phyloP scores from a whole-genome alignment of 2,329 filamentous ascomycete species.

The Claviceps pusilla region DNA sequence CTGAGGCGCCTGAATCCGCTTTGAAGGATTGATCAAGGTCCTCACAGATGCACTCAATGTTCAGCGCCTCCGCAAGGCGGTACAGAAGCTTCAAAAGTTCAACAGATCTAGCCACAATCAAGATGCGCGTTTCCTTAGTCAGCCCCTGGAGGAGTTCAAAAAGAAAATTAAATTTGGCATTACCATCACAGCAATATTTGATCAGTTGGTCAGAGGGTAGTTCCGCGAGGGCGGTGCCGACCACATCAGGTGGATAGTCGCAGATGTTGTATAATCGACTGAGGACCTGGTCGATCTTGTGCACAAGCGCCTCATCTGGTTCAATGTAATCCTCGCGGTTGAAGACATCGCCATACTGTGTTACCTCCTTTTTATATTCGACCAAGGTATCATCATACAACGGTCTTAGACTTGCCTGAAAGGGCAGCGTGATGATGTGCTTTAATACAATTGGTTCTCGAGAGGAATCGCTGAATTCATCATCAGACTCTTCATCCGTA shows the following conservation, averaged over 20 bases:
- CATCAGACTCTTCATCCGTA: conserved; percentile 11
- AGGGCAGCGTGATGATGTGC: conserved; percentile 40
- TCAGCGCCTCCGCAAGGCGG: conserved; percentile 28
- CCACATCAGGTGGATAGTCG: conserved; percentile 39
- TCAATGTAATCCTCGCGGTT: conserved; percentile 22
- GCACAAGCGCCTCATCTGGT: conserved; percentile 25
- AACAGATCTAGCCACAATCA: conserved; percentile 38
- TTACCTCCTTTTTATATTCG: conserved; percentile 27
- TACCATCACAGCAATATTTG: conserved; percentile 40
- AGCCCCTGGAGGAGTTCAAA: conserved; percentile 37
- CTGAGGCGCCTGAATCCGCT: conserved; percentile 17
- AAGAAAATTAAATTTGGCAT: conserved; percentile 45
- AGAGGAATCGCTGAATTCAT: conserved; percentile 8
- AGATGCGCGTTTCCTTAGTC: conserved; percentile 29
- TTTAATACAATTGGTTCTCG: conserved; percentile 15
- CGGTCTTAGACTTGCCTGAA: conserved; percentile 36
- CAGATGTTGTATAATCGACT: conserved; percentile 37
- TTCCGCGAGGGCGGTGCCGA: conserved; percentile 25
- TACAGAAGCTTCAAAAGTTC: conserved; percentile 37
- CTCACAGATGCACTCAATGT: conserved; percentile 20
- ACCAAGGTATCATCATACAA: conserved; percentile 36
- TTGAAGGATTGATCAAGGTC: conserved; percentile 13
- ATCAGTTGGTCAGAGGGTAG: conserved; percentile 28
- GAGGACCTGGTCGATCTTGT: conserved; percentile 37
- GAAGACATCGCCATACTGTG: conserved; percentile 30